phyloP scores from a whole-genome alignment of 2,329 filamentous ascomycete genomes.

The Escovopsis weberi region DNA sequence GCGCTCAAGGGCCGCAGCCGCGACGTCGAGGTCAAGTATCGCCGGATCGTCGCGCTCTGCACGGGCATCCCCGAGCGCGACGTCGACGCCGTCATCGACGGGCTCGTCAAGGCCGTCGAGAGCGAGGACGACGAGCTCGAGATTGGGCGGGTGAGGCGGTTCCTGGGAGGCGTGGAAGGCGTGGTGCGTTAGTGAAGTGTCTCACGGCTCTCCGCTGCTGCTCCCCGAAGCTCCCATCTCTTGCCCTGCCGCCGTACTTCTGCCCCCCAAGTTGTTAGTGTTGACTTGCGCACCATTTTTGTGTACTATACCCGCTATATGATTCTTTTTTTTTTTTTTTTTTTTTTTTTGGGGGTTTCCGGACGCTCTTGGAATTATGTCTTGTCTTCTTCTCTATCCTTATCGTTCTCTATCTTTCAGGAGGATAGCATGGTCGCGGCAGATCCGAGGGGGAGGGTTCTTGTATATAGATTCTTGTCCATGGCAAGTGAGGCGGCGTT shows the following conservation, averaged over 20 bases:
- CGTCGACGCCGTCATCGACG: slow-evolving; percentile 68
- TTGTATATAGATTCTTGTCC: too few relatives aligned
- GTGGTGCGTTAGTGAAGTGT: slow-evolving; percentile 26
- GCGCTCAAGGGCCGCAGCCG: slow-evolving; percentile 64
- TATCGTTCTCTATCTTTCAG: too few relatives aligned
- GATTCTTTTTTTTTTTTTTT: neutral
- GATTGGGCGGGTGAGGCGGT: slow-evolving; percentile 61
- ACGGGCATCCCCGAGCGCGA: slow-evolving; percentile 64
- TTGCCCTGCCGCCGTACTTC: neutral
- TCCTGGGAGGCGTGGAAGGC: slow-evolving; percentile 64
- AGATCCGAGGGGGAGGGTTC: too few relatives aligned
- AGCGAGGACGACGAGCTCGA: slow-evolving; percentile 69
- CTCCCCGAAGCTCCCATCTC: neutral
- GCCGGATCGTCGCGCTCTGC: slow-evolving; percentile 75
- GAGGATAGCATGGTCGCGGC: too few relatives aligned
- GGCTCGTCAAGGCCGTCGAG: slow-evolving; percentile 74
- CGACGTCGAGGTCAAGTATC: slow-evolving; percentile 76
- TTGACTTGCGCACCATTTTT: neutral
- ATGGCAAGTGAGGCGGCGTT: too few relatives aligned
- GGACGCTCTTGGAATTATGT: too few relatives aligned
- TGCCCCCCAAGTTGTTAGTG: neutral
- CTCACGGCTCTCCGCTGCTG: neutral
- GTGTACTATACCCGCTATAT: neutral
- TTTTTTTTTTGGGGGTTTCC: neutral
- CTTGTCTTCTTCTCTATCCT: too few relatives aligned